phyloP scores from a whole-genome alignment of 2,329 filamentous ascomycete species.

The Diaporthe citriasiana region DNA sequence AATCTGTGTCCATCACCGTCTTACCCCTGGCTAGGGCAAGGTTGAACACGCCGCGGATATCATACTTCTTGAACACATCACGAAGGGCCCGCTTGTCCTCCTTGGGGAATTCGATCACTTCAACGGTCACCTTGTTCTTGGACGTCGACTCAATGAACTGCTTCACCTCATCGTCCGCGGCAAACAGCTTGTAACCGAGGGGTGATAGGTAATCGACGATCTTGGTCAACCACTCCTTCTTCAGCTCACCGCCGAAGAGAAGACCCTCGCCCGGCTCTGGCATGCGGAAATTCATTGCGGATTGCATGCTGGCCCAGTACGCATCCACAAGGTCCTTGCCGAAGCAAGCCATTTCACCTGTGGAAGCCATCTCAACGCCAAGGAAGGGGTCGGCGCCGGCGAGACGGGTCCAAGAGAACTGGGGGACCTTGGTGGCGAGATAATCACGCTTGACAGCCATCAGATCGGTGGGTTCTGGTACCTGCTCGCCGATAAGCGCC shows the following conservation, averaged over 20 bases:
- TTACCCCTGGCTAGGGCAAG: slow-evolving; percentile 86
- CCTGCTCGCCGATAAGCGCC: slow-evolving; percentile 86
- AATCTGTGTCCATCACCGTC: slow-evolving; percentile 91
- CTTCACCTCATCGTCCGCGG: slow-evolving; percentile 87
- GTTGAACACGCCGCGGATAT: slow-evolving; percentile 97
- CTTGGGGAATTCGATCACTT: slow-evolving; percentile 97
- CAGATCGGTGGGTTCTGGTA: slow-evolving; percentile 87
- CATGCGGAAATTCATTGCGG: slow-evolving; percentile 99
- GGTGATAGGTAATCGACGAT: slow-evolving; percentile 90
- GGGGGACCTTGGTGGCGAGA: slow-evolving; percentile 95
- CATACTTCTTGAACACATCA: slow-evolving; percentile 96
- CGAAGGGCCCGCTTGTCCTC: slow-evolving; percentile 95
- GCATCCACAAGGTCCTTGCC: slow-evolving; percentile 95
- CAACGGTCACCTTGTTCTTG: slow-evolving; percentile 78
- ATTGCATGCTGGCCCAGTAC: slow-evolving; percentile 97
- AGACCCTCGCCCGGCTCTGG: slow-evolving; percentile 96
- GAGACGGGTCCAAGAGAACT: slow-evolving; percentile 99
- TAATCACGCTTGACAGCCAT: slow-evolving; percentile 94
- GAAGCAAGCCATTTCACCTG: slow-evolving; percentile 99
- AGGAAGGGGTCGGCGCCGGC: slow-evolving; percentile 97
- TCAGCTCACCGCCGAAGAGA: slow-evolving; percentile 88
- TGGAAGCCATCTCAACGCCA: slow-evolving; percentile 97
- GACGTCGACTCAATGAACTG: slow-evolving; percentile 80
- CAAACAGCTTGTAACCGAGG: slow-evolving; percentile 94
- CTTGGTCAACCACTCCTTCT: slow-evolving; percentile 78